These are phyloP conservation scores for Cryptococcus jaspeensis DNA, from an alignment of 1,284 basidiomycete species.

Conservation along the genomic window DNA sequence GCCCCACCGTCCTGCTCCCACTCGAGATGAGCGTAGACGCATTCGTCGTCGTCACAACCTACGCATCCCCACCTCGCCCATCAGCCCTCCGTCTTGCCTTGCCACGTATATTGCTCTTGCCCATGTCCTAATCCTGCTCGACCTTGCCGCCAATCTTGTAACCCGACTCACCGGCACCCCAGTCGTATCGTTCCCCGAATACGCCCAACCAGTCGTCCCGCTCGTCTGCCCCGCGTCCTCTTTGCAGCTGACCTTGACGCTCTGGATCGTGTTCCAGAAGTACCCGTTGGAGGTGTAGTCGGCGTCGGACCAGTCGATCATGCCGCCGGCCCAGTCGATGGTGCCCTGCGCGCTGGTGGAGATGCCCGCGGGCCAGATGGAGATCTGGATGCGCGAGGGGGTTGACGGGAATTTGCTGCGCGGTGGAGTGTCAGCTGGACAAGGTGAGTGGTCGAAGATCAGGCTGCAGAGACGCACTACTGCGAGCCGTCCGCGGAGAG, in stretches of 20 bases:
- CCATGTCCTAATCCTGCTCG: not conserved
- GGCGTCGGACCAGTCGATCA: conserved; percentile 72
- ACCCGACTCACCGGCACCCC: conserved; percentile 29
- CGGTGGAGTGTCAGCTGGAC: not conserved
- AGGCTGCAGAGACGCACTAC: conserved; percentile 12
- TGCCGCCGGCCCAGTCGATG: conserved; percentile 70
- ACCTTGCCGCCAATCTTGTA: not conserved
- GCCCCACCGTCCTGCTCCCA: not conserved
- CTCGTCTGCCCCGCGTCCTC: conserved; percentile 12
- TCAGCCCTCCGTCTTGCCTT: not conserved
- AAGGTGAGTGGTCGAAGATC: not conserved
- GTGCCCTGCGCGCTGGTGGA: conserved; percentile 62
- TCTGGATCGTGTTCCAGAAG: conserved; percentile 42
- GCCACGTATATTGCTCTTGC: not conserved
- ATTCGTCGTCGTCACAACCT: conserved; percentile 12
- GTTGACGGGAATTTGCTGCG: conserved; percentile 65
- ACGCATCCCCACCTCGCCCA: not conserved
- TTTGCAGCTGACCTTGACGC: conserved; percentile 35
- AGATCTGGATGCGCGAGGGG: conserved; percentile 73
- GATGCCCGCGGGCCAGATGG: conserved; percentile 76
- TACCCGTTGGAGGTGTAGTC: conserved; percentile 61
- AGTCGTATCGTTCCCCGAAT: conserved; percentile 24
- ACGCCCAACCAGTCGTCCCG: conserved; percentile 35
- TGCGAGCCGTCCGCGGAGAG: conserved; percentile 53
- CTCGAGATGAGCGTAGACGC: conserved; percentile 13